A percentile compares a stretch with the other conserved stretches of the same genome.
Conservation (phyloP, 148 eudicot genomes). For the Hydrangea macrophylla region DNA sequence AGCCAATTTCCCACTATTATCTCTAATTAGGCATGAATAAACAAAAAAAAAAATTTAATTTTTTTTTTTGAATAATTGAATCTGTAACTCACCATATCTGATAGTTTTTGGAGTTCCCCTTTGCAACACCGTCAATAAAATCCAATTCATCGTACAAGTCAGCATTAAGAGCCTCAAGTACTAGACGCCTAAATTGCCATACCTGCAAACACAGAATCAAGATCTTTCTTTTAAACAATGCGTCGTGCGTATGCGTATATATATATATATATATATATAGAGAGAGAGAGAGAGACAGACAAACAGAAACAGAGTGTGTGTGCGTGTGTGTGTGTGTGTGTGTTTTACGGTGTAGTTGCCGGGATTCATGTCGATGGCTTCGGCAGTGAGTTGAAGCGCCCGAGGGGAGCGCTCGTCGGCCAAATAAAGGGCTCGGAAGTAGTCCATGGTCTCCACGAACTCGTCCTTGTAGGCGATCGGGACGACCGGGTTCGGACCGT, state of each 20-base stretch:
- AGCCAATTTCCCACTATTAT: not conserved
- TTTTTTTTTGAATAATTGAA: not conserved
- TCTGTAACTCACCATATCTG: slow-evolving; percentile 74
- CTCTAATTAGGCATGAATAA: not conserved
- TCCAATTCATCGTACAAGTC: slow-evolving; percentile 66
- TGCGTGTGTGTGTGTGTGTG: too few species aligned
- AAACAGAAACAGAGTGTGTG: too few species aligned
- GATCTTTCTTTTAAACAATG: not conserved
- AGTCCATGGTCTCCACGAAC: slow-evolving; percentile 76
- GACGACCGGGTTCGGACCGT: slow-evolving; percentile 81
- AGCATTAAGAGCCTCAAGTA: slow-evolving; percentile 71
- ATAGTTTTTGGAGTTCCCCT: slow-evolving; percentile 77
- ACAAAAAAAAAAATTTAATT: not conserved
- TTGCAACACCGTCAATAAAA: slow-evolving; percentile 60
- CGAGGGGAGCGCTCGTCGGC: slow-evolving; percentile 68
- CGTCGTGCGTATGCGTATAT: not conserved
- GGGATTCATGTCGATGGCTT: slow-evolving; percentile 60
- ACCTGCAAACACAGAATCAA: slow-evolving; percentile 42
- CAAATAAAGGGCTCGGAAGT: slow-evolving; percentile 68
- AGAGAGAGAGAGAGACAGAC: slow-evolving; percentile 8
- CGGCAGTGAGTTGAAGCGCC: slow-evolving; percentile 59
- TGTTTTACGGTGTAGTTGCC: slow-evolving; percentile 77
- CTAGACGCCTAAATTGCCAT: slow-evolving; percentile 92
- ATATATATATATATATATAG: not conserved
- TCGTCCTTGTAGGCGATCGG: slow-evolving; percentile 70